Evolutionary conservation across 805 yeast genomes (phyloP), one percentile per base, ranked within the genome.

Genomic region (Saturnispora kantuleensis): DNA sequence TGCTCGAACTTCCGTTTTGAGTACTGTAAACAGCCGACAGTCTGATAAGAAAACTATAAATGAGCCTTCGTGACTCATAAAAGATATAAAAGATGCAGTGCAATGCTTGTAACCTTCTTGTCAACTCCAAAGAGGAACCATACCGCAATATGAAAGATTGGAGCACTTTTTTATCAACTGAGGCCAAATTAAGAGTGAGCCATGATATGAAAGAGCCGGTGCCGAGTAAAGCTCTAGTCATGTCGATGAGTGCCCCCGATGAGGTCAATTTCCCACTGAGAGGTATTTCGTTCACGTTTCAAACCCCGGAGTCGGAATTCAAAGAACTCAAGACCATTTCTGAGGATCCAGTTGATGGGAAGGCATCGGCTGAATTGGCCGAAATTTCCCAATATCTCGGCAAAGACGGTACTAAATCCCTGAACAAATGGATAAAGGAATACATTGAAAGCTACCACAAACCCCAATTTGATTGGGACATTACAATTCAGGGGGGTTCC

Each of bases 401-500:
- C 46, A 71, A 74, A 32, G 70, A 67, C 44, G 81, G 81, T 35
- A 68, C 68, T 17, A 55, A 66, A 2, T 71, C 66, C 46, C 52
- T 74, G 30, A 56, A 67, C 38, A 44, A 56, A 3, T 74, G 69
- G 59, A 50, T 70, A 46, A 64, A 55, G 47, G 64, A 65, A 21
- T 77, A 75, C 57, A 68, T 76, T 17, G 47, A 47, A 12, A 44
- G 56, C 47, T 65, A 68, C 46, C 79, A 74, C 57, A 56, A 59
- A 17, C 69, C 70, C 13, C 63, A 63, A 4, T 74, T 73, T 48
- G 71, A 82, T 59, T 89, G 96, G 96, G 81, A 74, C 52, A 62
- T 77, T 30, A 64, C 87, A 31, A 64, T 80, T 52, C 75, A 86
- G 41, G 74, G 81, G 10, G 97, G 97, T 52, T 85, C 84, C 67